Evolutionary conservation across 768 basidiomycete genomes (phyloP).

Genomic region (Naganishia vaughanmartiniae): DNA sequence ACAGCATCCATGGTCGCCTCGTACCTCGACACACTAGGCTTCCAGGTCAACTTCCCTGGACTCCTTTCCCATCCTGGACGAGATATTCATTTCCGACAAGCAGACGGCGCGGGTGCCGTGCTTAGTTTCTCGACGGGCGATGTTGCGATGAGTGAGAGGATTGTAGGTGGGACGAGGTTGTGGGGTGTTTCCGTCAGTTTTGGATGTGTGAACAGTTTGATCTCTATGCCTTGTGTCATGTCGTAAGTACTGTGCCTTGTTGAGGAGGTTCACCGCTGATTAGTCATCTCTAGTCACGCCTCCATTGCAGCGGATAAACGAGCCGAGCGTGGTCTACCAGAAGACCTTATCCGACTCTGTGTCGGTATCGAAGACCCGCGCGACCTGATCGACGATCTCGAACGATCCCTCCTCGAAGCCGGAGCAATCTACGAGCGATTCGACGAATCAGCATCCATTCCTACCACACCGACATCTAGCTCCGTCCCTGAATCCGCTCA

Average conservation of each 20-base stretch:
- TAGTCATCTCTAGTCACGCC: slow-evolving; percentile 66
- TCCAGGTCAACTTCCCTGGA: slow-evolving; percentile 89
- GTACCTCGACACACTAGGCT: slow-evolving; percentile 80
- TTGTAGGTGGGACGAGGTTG: slow-evolving; percentile 85
- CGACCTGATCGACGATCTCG: slow-evolving; percentile 92
- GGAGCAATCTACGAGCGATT: slow-evolving; percentile 64
- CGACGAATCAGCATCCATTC: slow-evolving; percentile 28
- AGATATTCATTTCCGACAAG: slow-evolving; percentile 85
- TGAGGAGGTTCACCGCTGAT: slow-evolving; percentile 6
- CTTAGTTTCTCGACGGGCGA: slow-evolving; percentile 91
- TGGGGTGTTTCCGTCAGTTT: slow-evolving; percentile 99
- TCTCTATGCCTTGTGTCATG: slow-evolving; percentile 99
- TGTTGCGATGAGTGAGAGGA: slow-evolving; percentile 81
- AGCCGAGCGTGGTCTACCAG: slow-evolving; percentile 94
- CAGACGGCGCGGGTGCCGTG: slow-evolving; percentile 87
- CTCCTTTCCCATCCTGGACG: slow-evolving; percentile 74
- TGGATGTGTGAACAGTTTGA: slow-evolving; percentile 94
- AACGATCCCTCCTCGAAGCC: slow-evolving; percentile 83
- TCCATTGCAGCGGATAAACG: slow-evolving; percentile 95
- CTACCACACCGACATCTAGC: slow-evolving; percentile 33
- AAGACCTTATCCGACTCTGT: slow-evolving; percentile 94
- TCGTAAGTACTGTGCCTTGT: slow-evolving; percentile 65
- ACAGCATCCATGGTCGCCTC: slow-evolving; percentile 78
- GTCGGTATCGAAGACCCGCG: slow-evolving; percentile 95
- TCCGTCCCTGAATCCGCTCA: not conserved